Evolutionary conservation across 345 rosid species (phyloP).

Genomic region (Erysimum cheiranthoides): DNA sequence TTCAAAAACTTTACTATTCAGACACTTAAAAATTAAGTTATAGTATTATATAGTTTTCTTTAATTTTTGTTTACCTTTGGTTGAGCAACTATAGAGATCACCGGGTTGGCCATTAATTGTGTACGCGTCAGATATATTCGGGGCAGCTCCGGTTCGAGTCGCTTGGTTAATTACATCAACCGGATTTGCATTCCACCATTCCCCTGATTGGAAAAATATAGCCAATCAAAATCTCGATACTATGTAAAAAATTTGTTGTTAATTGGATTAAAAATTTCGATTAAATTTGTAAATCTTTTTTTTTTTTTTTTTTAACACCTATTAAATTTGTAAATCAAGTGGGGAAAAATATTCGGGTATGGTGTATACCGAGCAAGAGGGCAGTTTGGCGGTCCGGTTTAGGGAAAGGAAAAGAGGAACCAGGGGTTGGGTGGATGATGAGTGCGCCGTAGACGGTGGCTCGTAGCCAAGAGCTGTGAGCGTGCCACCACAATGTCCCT

Average conservation of each 20-base stretch:
- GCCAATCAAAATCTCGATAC: conserved; percentile 1
- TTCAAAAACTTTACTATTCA: background rate
- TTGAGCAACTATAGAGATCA: conserved; percentile 86
- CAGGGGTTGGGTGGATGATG: conserved; percentile 66
- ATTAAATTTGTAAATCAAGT: background rate
- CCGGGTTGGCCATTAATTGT: conserved; percentile 97
- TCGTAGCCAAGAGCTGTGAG: conserved; percentile 97
- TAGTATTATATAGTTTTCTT: background rate
- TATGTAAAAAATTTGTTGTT: too few relatives aligned
- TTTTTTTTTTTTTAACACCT: too few relatives aligned
- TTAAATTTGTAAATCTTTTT: background rate
- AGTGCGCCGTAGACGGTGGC: conserved; percentile 96
- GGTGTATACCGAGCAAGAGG: conserved; percentile 67
- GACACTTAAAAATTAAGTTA: background rate
- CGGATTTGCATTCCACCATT: conserved; percentile 97
- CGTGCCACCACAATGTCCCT: conserved; percentile 99
- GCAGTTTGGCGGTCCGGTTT: conserved; percentile 75
- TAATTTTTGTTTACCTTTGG: conserved; percentile 55
- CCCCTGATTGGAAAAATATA: conserved; percentile 52
- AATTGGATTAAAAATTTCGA: background rate
- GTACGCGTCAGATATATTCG: conserved; percentile 76
- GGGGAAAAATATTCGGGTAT: background rate
- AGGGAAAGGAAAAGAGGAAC: conserved; percentile 74
- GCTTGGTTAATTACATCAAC: conserved; percentile 75
- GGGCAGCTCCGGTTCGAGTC: conserved; percentile 73